phyloP scores from a whole-genome alignment of 352 stramenopile species.

The Aphanomyces euteiches region DNA sequence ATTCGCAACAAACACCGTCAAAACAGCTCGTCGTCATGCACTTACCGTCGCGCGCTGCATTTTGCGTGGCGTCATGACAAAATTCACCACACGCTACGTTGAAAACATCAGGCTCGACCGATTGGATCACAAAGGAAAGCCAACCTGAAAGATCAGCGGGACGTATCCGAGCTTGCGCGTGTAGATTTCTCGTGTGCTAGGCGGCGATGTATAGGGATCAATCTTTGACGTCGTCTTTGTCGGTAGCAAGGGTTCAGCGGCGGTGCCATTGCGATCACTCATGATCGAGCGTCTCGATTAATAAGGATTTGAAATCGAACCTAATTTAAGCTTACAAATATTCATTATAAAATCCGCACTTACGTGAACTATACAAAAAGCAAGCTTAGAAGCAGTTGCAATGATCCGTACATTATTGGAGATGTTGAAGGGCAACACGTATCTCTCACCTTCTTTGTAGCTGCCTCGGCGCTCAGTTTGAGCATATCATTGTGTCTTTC shows the following conservation, averaged over 20 bases:
- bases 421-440: no score
- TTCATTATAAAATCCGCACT: background rate
- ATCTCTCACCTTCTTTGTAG: no score
- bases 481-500: no score
- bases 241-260: background rate
- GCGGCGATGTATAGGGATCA: conserved; percentile 28
- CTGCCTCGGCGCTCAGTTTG: no score
- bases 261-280: background rate
- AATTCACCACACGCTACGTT: conserved; percentile 61
- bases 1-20: background rate
- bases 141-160: conserved; percentile 72
- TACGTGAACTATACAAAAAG: background rate
- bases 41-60: conserved; percentile 47
- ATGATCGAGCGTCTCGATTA: background rate
- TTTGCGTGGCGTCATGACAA: conserved; percentile 68
- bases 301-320: conserved; percentile 4
- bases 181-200: conserved; percentile 59
- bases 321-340: background rate
- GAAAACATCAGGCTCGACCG: conserved; percentile 37
- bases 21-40: conserved; percentile 3
- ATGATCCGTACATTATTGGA: no score
- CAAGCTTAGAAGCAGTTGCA: background rate
- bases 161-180: conserved; percentile 74
- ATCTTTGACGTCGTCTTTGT: background rate
- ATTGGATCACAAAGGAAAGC: background rate